Percentiles rank a stretch among this genome's conserved stretches.
Conservation (phyloP, 768 basidiomycete genomes). For the Tulasnella sp. region DNA sequence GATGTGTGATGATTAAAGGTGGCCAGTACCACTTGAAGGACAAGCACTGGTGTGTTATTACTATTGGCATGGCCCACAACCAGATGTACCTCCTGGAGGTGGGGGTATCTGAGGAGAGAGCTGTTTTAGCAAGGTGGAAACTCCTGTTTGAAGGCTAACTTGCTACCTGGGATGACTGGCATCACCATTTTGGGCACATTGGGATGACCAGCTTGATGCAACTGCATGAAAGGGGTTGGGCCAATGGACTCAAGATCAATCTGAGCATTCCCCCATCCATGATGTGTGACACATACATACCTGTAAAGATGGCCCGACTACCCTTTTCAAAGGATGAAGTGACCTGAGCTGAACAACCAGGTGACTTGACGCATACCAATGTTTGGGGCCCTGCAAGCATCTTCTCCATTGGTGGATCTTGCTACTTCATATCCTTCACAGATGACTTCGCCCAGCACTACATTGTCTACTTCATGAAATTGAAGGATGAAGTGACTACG, state of each 20-base stretch:
- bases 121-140: too few species aligned
- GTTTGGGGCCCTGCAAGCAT: constrained; percentile 15
- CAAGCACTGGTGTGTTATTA: too few species aligned
- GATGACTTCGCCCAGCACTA: constrained; percentile 23
- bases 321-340: neutral
- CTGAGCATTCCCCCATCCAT: neutral
- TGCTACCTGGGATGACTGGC: neutral
- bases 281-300: constrained; percentile 15
- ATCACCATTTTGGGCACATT: neutral
- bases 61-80: too few species aligned
- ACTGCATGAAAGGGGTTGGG: neutral
- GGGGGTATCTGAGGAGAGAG: too few species aligned
- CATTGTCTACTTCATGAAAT: constrained; percentile 24
- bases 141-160: too few species aligned
- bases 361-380: constrained; percentile 15
- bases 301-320: constrained; percentile 2
- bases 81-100: too few species aligned
- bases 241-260: neutral
- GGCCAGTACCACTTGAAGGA: too few species aligned
- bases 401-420: constrained; percentile 2
- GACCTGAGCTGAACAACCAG: neutral
- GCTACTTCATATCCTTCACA: constrained; percentile 23
- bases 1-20: too few species aligned
- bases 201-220: neutral
- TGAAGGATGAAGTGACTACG: constrained; percentile 25